Conservation (phyloP, 345 rosid genomes). For the Ceriops tagal region DNA sequence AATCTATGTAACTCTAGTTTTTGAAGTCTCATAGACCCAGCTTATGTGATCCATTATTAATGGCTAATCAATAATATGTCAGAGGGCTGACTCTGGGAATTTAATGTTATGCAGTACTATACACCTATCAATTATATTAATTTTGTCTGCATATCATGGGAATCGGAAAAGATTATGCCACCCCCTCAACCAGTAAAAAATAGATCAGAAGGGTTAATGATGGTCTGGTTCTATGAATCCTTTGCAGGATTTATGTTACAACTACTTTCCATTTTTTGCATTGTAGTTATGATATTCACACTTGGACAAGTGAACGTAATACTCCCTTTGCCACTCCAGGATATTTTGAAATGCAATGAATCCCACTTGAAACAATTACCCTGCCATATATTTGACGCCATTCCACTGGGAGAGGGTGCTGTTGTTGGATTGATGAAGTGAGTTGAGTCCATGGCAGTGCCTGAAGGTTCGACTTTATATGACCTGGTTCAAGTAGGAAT, state of each 20-base stretch:
- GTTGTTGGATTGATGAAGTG: conserved; percentile 90
- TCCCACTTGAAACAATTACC: conserved; percentile 51
- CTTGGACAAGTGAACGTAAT: neutral
- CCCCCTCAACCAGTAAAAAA: too few species aligned
- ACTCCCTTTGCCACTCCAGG: conserved; percentile 38
- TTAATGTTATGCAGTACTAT: too few species aligned
- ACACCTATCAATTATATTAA: too few species aligned
- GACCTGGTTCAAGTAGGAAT: conserved; percentile 80
- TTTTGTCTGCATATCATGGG: too few species aligned
- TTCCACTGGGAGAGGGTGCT: conserved; percentile 84
- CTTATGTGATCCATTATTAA: too few species aligned
- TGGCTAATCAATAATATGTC: too few species aligned
- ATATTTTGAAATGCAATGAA: conserved; percentile 65
- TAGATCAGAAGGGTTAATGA: too few species aligned
- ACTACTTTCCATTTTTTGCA: neutral
- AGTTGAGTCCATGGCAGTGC: conserved; percentile 51
- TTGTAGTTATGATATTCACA: neutral
- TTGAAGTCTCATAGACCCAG: neutral
- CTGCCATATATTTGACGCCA: conserved; percentile 72
- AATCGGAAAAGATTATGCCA: too few species aligned
- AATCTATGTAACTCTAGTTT: neutral
- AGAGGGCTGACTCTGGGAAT: too few species aligned
- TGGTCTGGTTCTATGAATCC: too few species aligned
- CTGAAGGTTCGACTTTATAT: conserved; percentile 65
- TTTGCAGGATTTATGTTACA: too few species aligned